phyloP scores from a whole-genome alignment of 192 early-diverging fungal species.

The Piromyces finnis region DNA sequence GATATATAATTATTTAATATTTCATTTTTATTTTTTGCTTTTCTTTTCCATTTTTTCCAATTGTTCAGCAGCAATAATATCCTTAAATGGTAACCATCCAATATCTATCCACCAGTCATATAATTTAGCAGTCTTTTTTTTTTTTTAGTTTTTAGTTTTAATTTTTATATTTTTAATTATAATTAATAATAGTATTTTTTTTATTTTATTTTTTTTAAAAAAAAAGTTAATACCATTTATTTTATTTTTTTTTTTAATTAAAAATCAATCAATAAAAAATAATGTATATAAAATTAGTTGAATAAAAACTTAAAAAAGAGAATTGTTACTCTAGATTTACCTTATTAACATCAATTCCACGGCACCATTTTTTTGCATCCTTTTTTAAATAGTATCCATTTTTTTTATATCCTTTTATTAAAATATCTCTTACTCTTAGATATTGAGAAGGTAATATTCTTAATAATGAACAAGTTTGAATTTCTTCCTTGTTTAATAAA shows the following conservation, averaged over 20 bases:
- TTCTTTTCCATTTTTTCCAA: background rate
- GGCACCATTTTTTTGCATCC: background rate
- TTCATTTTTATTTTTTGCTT: background rate
- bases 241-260: too few species aligned
- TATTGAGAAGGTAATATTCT: background rate
- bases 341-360: background rate
- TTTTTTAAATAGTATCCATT: background rate
- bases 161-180: too few species aligned
- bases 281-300: too few species aligned
- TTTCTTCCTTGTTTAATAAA: background rate
- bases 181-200: background rate
- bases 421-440: background rate
- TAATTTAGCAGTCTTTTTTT: background rate
- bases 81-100: background rate
- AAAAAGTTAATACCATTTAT: too few species aligned
- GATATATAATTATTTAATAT: too few species aligned
- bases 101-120: background rate
- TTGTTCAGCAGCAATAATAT: background rate
- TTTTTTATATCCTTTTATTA: background rate
- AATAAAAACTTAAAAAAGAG: too few species aligned
- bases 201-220: too few species aligned
- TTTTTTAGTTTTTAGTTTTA: too few species aligned
- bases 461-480: background rate
- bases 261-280: too few species aligned
- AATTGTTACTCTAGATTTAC: background rate